Evolutionary conservation across 1,139 yeast genomes (phyloP), one percentile per base, ranked within the genome.

Genomic region (Candida sojae): DNA sequence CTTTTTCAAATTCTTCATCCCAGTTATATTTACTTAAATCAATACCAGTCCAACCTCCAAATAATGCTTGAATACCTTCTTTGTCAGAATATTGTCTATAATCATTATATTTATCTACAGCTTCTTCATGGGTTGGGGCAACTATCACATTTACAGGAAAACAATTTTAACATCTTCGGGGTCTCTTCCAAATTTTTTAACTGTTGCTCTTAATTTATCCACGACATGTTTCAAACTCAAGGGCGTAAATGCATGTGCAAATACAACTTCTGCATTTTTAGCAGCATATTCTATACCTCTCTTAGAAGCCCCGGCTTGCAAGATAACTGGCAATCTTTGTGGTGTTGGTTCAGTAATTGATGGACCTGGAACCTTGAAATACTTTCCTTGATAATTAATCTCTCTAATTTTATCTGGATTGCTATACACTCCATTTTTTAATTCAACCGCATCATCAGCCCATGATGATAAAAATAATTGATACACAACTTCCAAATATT

Each of bases 301-400:
- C 34, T 67, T 60, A 2, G 78, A 73, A 7, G 76, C 62, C 21
- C 79, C 79, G 1, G 79, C 79, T 53, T 74, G 79, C 39, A 73
- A 63, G 42, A 74, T 61, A 25, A 72, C 65, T 2, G 77, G 77
- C 11, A 72, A 55, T 56, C 75, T 66, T 47, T 71, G 75, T 9
- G 71, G 73, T 10, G 75, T 64, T 13, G 77, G 77, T 38, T 67
- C 69, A 6, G 74, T 68, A 44, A 72, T 70, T 45, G 60, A 64
- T n/a, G 77, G 77, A 6, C 77, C 77, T 12, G 75, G 75, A 12
- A 72, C 75, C 11, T 58, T 65, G 54, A 58, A 72, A 50, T 60
- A 61, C 47, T 65, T 62, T 12, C 77, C 77, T 30, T 61, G 67
- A 49, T 61, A 68, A 51, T 72, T 51, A 30, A 54, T 53, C 43